Evolutionary conservation across 2,329 filamentous ascomycete genomes (phyloP), one percentile per base, ranked within the genome.

Genomic region (Eurotiales sp.): DNA sequence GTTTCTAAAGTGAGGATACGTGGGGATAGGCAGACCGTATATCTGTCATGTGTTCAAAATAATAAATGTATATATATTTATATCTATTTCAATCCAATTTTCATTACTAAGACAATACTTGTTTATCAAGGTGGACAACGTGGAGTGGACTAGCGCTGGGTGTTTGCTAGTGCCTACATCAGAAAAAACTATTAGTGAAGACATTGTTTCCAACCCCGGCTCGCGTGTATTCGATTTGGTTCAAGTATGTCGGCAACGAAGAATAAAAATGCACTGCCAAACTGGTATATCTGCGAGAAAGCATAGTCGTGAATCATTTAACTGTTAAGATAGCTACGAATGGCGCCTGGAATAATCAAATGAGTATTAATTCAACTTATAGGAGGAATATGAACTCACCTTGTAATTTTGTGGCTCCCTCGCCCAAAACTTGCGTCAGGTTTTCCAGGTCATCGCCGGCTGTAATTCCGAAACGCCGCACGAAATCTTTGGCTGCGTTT

Each of bases 361-460:
- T 34, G 4, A 22, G 17, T 34, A 44, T 25, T 50, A 32, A 15
- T 34, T 39, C 41, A 14, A 40, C 8, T 43, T 8, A 17, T 22
- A 5, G n/a, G 25, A 30, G 23, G 23, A 8, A 15, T 30, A 30
- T 3, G 37, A 22, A 58, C 65, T 56, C 78, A 65, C 88, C 90
- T 75, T 96, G 90, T 65, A 97, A 77, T 71, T 84, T 87, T 42
- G 79, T 83, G 12, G 90, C 90, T 37, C 90, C 92, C 63, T 96
- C 90, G 25, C 92, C 93, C 4, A 96, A 75, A 56, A 90, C 80
- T 60, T 85, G 83, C 21, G 85, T 87, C 61, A 97, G 71, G 70
- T 96, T 96, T 70, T 99, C 93, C 51, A 99, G 74, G 70, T 99
- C 93, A 66, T 99, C 93, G 51, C 90, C 91, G 21, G 93, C 92